Evolutionary conservation across 768 basidiomycete genomes (phyloP), one percentile per base, ranked within the genome.

Genomic region (Russula earlei): DNA sequence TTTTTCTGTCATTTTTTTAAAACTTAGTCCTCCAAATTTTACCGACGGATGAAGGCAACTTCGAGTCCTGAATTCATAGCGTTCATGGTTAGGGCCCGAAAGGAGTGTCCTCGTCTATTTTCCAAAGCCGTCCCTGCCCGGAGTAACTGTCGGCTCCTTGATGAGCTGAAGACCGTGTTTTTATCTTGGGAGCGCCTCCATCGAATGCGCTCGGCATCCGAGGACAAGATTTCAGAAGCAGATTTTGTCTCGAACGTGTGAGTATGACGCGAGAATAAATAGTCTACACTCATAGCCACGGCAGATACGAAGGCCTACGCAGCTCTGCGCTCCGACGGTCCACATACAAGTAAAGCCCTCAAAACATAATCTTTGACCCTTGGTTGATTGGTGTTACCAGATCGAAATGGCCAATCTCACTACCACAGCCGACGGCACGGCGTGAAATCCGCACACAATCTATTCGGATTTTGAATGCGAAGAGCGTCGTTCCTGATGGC

Each of bases 191-290:
- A 70, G 25, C 70, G 69, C 36, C 67, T 79, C 7, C 63, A 65
- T 9, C 67, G 64, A 52, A 78, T 80, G 76, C 71, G 66, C 12
- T 31, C 57, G n/a, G 65, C 65, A 5, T 71, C 72, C 5, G 71
- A 71, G 19, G 74, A 77, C 50, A 78, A 70, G 62, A 75, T 72
- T 68, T 78, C 76, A 2, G 80, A 82, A 59, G 77, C 79, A 1
- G 80, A 80, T 58, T 79, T 72, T 54, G 77, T 72, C 15, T 72
- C 74, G n/a, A 77, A 76, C 48, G 78, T 81, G 77, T 82, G 64
- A 47, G 77, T 66, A 10, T 40, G 27, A 2, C 19, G 19, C 20
- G 24, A 31, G n/a, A 22, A 17, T 46, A 31, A 24, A 27, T 31
- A 12, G 20, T 10, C n/a, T 51, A 29, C 41, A 22, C 44, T 54